These are phyloP conservation scores for Trichoderma endophyticum DNA, from an alignment of 2,329 filamentous ascomycete genomes.

Conservation along the genomic window DNA sequence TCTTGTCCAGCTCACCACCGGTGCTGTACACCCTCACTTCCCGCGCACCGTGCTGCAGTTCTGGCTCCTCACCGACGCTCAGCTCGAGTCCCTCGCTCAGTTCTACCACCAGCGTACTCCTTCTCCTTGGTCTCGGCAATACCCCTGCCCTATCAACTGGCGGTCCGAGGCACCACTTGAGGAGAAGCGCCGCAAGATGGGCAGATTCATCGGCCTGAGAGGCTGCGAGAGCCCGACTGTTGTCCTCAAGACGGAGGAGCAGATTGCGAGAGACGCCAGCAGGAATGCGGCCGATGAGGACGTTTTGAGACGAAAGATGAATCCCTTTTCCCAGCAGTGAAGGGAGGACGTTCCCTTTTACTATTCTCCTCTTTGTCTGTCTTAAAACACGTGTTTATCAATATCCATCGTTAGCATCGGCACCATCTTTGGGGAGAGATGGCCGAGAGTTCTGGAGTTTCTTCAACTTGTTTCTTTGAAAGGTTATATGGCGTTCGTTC, in stretches of 20 bases:
- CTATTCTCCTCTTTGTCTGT: neutral
- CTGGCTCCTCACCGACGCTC: conserved; percentile 67
- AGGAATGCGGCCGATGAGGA: conserved; percentile 43
- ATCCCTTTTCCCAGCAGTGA: conserved; percentile 24
- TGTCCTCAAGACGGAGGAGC: conserved; percentile 43
- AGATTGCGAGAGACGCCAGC: conserved; percentile 45
- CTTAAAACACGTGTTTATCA: neutral
- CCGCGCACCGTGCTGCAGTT: conserved; percentile 66
- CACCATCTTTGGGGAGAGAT: neutral
- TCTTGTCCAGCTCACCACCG: conserved; percentile 61
- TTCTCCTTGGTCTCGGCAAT: conserved; percentile 52
- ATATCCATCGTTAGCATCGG: conserved; percentile 2
- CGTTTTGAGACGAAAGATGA: conserved; percentile 46
- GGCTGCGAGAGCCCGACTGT: conserved; percentile 46
- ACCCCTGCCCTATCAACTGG: conserved; percentile 70
- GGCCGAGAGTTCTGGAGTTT: neutral
- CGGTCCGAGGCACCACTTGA: conserved; percentile 49
- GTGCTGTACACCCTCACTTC: conserved; percentile 62
- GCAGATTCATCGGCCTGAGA: conserved; percentile 68
- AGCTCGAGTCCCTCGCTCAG: conserved; percentile 66
- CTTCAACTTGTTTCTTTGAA: neutral
- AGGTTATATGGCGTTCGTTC: neutral
- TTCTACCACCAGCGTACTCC: conserved; percentile 71
- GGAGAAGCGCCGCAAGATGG: conserved; percentile 70
- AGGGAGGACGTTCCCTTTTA: neutral